phyloP scores from a whole-genome alignment of 2,329 filamentous ascomycete species.

The Domatiomyces globalis region DNA sequence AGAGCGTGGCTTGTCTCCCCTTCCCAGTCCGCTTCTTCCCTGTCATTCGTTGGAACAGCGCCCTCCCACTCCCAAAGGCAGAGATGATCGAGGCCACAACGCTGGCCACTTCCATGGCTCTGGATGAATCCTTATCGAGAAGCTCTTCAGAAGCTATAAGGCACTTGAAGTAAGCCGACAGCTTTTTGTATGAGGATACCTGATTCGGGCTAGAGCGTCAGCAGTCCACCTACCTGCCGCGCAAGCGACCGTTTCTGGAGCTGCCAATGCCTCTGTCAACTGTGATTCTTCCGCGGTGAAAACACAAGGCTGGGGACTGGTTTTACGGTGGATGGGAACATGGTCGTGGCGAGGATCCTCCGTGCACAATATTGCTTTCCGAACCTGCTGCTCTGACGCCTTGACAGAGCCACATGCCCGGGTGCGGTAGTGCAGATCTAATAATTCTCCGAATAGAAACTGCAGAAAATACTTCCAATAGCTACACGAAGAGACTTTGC shows the following conservation, averaged over 20 bases:
- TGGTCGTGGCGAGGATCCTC: not conserved
- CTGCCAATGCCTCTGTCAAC: not conserved
- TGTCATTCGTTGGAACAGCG: conserved; percentile 13
- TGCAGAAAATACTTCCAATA: conserved; percentile 2
- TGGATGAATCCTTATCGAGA: not conserved
- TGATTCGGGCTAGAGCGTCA: not conserved
- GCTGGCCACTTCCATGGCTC: conserved; percentile 13
- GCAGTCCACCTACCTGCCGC: not conserved
- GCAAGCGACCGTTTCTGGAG: not conserved
- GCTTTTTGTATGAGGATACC: not conserved
- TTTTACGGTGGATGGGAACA: not conserved
- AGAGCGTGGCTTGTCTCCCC: conserved; percentile 9
- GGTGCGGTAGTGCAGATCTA: not conserved
- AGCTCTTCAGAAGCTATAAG: not conserved
- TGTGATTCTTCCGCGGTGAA: not conserved
- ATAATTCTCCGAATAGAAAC: conserved; percentile 4
- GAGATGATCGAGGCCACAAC: conserved; percentile 17
- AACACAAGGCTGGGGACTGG: not conserved
- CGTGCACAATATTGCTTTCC: not conserved
- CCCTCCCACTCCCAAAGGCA: conserved; percentile 15
- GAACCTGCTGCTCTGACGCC: not conserved
- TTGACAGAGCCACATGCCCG: not conserved
- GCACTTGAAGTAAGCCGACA: not conserved
- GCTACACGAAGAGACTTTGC: not conserved
- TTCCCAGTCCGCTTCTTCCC: conserved; percentile 9